These are phyloP conservation scores for Tremella yokohamensis DNA, from an alignment of 768 basidiomycete genomes.

Conservation along the genomic window DNA sequence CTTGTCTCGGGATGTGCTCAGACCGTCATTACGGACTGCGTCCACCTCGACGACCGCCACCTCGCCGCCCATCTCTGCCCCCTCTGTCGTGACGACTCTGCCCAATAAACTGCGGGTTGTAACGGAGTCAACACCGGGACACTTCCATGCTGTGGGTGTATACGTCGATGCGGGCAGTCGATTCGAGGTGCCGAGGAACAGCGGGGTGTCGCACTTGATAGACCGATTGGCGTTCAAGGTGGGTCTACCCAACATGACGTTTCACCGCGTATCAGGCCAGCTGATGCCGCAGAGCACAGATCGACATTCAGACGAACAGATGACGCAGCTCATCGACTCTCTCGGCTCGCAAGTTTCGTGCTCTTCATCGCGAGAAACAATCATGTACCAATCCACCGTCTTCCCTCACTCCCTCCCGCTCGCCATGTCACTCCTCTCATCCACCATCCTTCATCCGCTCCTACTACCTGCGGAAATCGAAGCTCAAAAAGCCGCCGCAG, in stretches of 20 bases:
- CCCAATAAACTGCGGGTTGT: slow-evolving; percentile 89
- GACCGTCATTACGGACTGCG: not conserved
- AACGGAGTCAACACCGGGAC: slow-evolving; percentile 83
- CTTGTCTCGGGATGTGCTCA: slow-evolving; percentile 1
- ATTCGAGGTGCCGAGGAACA: slow-evolving; percentile 69
- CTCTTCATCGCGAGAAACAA: slow-evolving; percentile 84
- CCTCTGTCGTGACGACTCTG: slow-evolving; percentile 64
- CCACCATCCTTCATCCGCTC: slow-evolving; percentile 76
- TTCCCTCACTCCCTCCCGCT: slow-evolving; percentile 76
- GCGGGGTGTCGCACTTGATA: slow-evolving; percentile 84
- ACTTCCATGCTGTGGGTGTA: slow-evolving; percentile 89
- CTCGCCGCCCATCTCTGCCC: slow-evolving; percentile 15
- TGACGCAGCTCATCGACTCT: slow-evolving; percentile 73
- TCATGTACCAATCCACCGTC: slow-evolving; percentile 97
- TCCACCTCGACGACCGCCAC: slow-evolving; percentile 5
- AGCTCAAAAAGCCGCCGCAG: slow-evolving; percentile 77
- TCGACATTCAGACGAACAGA: slow-evolving; percentile 67
- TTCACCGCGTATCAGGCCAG: not conserved
- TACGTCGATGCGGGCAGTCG: slow-evolving; percentile 91
- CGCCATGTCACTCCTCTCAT: slow-evolving; percentile 82
- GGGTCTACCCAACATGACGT: slow-evolving; percentile 17
- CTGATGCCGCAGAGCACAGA: slow-evolving; percentile 63
- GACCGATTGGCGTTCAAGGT: slow-evolving; percentile 98
- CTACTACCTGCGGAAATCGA: slow-evolving; percentile 75
- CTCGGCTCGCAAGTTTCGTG: slow-evolving; percentile 90